These are phyloP conservation scores for Catharanthus roseus DNA, from an alignment of 257 asterid genomes.

Conservation along the genomic window DNA sequence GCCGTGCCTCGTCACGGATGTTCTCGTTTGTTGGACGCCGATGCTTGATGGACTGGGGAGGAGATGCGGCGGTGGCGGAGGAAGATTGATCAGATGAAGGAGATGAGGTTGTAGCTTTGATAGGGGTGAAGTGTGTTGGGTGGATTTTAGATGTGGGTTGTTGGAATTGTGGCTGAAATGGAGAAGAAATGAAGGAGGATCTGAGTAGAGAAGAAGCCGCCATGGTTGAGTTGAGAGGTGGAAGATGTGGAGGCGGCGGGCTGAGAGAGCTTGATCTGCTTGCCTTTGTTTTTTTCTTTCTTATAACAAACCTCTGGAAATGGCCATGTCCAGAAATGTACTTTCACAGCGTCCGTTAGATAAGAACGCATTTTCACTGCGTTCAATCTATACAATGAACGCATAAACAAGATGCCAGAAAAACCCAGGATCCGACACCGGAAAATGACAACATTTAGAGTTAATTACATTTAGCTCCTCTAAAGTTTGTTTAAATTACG, in stretches of 20 bases:
- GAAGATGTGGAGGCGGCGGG: slow-evolving; percentile 9
- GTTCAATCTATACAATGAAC: no score
- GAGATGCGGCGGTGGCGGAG: slow-evolving; percentile 28
- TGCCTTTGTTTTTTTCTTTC: no score
- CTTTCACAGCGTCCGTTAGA: no score
- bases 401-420: no score
- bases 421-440: no score
- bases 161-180: slow-evolving; percentile 31
- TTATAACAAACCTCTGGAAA: no score
- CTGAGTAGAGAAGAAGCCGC: slow-evolving; percentile 62
- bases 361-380: no score
- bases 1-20: slow-evolving; percentile 86
- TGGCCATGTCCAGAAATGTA: no score
- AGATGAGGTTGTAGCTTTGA: slow-evolving; percentile 17
- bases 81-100: slow-evolving; percentile 14
- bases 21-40: slow-evolving; percentile 69
- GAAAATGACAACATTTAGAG: no score
- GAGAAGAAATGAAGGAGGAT: slow-evolving; percentile 56
- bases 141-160: slow-evolving; percentile 19
- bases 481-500: no score
- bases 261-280: no score
- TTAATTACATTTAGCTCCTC: no score
- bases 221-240: slow-evolving; percentile 36
- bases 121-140: slow-evolving; percentile 9
- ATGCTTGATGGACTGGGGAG: slow-evolving; percentile 32